Evolutionary conservation across 495 filamentous ascomycete species (phyloP), one percentile per base, ranked within the genome.

Genomic region (Glonium stellatum): DNA sequence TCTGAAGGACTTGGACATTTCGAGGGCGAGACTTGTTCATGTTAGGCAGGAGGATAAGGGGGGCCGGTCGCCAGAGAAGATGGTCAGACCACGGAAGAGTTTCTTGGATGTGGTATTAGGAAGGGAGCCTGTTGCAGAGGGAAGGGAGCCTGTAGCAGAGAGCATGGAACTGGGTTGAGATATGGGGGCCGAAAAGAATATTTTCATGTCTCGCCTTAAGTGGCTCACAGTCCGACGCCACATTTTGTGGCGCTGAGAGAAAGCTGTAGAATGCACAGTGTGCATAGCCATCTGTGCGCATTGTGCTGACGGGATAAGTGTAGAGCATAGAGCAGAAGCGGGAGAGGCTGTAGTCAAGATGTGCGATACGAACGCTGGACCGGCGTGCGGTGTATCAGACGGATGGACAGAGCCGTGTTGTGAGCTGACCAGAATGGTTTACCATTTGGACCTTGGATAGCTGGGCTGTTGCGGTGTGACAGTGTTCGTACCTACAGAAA

Each of bases 21-120:
- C 46, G 19, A 67, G 58, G 49, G 34, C 60, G 37, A 22, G 64
- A 27, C 59, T 41, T 10, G 44, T 62, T 15, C 50, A 62, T 42
- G 41, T 62, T 23, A 46, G 18, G 6, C 58, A 65, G 36, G 23
- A 22, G 19, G 47, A 50, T 0, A 35, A 37, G 13, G 49, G 58
- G 36, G 25, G 34, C 0, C 25, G 5, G 41, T 51, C 25, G 21
- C 48, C 39, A 1, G 46, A 55, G 21, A 66, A 62, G 51, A 58
- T 34, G 25, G 48, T 59, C 27, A 56, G 49, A 21, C 62, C 62
- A 12, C 25, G 62, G 31, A 65, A 65, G 51, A 66, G 59, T 51
- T 66, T 66, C 44, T 56, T 66, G 59, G 59, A 66, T 54, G 51
- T 61, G 22, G 36, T 64, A 12, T 25, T 23, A 22, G 48, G 25